Evolutionary conservation across 2,329 filamentous ascomycete species (phyloP).

Genomic region (Hymenoscyphus linearis): DNA sequence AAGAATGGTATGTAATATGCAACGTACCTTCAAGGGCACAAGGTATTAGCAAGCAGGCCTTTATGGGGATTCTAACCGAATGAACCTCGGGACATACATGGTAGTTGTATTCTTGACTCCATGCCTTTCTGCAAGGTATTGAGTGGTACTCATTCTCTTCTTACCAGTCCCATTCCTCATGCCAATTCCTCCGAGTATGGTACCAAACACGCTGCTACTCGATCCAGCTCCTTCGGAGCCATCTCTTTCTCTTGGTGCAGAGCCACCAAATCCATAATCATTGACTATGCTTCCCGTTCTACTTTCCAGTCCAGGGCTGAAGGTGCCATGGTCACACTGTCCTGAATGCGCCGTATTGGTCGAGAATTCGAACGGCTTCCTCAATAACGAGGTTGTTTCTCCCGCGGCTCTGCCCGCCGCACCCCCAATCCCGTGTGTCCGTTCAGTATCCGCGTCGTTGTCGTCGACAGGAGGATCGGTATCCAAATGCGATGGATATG

Average conservation of each 20-base stretch:
- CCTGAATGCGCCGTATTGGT: constrained; percentile 28
- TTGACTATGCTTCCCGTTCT: constrained; percentile 26
- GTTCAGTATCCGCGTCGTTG: constrained; percentile 14
- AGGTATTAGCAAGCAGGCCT: constrained; percentile 11
- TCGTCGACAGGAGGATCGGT: constrained; percentile 15
- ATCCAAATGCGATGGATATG: constrained; percentile 19
- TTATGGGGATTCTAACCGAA: neutral
- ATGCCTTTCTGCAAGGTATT: constrained; percentile 64
- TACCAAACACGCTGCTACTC: constrained; percentile 21
- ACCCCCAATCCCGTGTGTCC: constrained; percentile 6
- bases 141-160: constrained; percentile 68
- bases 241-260: constrained; percentile 14
- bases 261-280: constrained; percentile 22
- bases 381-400: constrained; percentile 49
- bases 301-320: constrained; percentile 58
- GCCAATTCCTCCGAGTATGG: constrained; percentile 22
- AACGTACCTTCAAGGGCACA: constrained; percentile 59
- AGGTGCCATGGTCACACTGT: constrained; percentile 67
- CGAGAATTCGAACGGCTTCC: constrained; percentile 34
- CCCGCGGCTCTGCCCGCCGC: constrained; percentile 24
- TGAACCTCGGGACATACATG: constrained; percentile 52
- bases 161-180: constrained; percentile 24
- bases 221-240: constrained; percentile 11
- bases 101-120: constrained; percentile 67
- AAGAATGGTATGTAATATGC: constrained; percentile 90